Percentiles rank a stretch among this genome's conserved stretches.
phyloP scores from a whole-genome alignment of 1,139 yeast species.

The Pichia sp. region DNA sequence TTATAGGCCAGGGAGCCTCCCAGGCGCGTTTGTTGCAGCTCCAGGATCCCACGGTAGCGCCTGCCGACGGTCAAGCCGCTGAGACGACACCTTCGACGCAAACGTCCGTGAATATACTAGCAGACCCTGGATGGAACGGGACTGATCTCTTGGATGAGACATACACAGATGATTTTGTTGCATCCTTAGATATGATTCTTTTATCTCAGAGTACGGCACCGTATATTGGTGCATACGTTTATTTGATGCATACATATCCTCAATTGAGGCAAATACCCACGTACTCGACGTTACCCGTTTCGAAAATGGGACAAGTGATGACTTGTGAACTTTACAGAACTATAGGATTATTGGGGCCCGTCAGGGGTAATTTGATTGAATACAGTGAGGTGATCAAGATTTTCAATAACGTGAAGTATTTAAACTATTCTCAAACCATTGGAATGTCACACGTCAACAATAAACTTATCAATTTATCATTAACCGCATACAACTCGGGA shows the following conservation, averaged over 20 bases:
- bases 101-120: slow-evolving; percentile 40
- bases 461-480: slow-evolving; percentile 52
- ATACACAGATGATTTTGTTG: slow-evolving; percentile 20
- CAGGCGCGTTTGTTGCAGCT: slow-evolving; percentile 39
- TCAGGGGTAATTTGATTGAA: slow-evolving; percentile 53
- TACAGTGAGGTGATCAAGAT: slow-evolving; percentile 64
- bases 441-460: slow-evolving; percentile 34
- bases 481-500: slow-evolving; percentile 89
- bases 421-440: slow-evolving; percentile 79
- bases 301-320: slow-evolving; percentile 78
- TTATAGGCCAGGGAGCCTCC: slow-evolving; percentile 8
- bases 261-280: slow-evolving; percentile 64
- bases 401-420: slow-evolving; percentile 37
- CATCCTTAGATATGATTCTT: slow-evolving; percentile 58
- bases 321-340: slow-evolving; percentile 76
- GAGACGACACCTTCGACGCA: too few relatives aligned
- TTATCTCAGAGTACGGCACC: slow-evolving; percentile 83
- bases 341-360: slow-evolving; percentile 69
- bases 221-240: slow-evolving; percentile 74
- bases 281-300: slow-evolving; percentile 83
- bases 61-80: too few relatives aligned
- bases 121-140: slow-evolving; percentile 76
- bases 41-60: slow-evolving; percentile 22
- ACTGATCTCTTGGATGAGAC: slow-evolving; percentile 10
- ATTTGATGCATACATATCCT: slow-evolving; percentile 57